Base-by-base conservation (phyloP, 768 basidiomycete species). In the Boletus rex-veris region DNA sequence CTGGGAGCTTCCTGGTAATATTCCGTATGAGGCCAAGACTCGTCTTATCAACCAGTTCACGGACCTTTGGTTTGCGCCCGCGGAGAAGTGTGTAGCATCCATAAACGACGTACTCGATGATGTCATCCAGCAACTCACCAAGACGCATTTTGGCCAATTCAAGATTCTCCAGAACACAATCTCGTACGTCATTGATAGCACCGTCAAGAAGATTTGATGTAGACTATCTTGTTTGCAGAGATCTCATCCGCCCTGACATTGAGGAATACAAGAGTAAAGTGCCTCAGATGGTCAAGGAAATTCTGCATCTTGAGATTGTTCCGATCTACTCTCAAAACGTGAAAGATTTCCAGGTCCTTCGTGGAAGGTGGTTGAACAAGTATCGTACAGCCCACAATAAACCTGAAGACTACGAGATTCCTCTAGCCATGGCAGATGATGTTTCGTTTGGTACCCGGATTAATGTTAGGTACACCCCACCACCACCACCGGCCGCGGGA, bases 1-100 rank as follows among this genome's bases (percentile, higher is more conserved):
- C 3, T 78, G 77, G 77, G 75, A 79, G 45, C 69, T 79, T 26
- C 75, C 75, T 0, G 62, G 65, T 5, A 68, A 77, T 36, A 58
- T 76, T 24, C 77, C 77, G 0, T 77, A 70, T 48, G 69, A 68
- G 26, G 76, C 77, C 11, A 77, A 74, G 44, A 58, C 52, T 11
- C 63, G 60, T 28, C 67, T 78, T 15, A 77, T 80, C 35, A 54
- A 57, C 4, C 45, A 57, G 12, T 73, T 68, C 43, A 73, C 73
- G 16, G 50, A 45, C 5, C 36, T 68, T 12, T 81, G 80, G 80
- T 36, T 49, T 1, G 44, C 38, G 0, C 76, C 79, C 1, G 65
- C 72, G 0, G 37, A 63, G 7, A 51, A 54, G 11, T 77, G 77
- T 53, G 67, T 77, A 64, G 57, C 63, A 1, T 54, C 50, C 11